These are phyloP conservation scores for Epichloe brachyelytri DNA, from an alignment of 2,329 filamentous ascomycete species.

Conservation along the genomic window DNA sequence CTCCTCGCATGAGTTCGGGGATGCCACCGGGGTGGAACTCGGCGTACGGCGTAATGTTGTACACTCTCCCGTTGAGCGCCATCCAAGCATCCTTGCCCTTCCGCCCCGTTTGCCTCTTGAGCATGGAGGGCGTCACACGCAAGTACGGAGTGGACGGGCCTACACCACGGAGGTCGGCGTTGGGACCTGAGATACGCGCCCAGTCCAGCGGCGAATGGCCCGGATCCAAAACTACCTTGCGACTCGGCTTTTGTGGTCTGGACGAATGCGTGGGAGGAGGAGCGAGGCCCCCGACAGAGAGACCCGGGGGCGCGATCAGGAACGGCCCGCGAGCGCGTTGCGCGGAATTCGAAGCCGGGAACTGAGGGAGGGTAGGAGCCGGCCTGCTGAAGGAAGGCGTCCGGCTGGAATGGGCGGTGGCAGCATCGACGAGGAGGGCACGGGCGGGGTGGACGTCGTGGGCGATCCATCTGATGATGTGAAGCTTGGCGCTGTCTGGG, in stretches of 20 bases:
- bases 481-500: conserved; percentile 30
- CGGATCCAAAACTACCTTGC: conserved; percentile 71
- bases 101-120: conserved; percentile 68
- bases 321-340: conserved; percentile 32
- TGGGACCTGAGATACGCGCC: conserved; percentile 61
- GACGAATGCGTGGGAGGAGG: conserved; percentile 42
- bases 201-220: conserved; percentile 94
- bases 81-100: conserved; percentile 85
- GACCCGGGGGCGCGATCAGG: conserved; percentile 25
- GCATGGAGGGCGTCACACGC: conserved; percentile 69
- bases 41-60: conserved; percentile 83
- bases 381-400: conserved; percentile 16
- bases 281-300: conserved; percentile 29
- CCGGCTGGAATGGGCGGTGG: conserved; percentile 16
- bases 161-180: conserved; percentile 54
- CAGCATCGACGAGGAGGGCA: conserved; percentile 13
- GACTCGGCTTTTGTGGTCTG: conserved; percentile 42
- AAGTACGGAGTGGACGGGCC: conserved; percentile 40
- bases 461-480: conserved; percentile 20
- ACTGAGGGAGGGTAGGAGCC: conserved; percentile 26
- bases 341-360: conserved; percentile 38
- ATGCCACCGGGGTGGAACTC: conserved; percentile 84
- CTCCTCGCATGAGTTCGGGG: conserved; percentile 54
- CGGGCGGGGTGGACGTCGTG: conserved; percentile 4
- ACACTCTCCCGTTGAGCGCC: conserved; percentile 77